Base-by-base conservation (phyloP, 257 asterid genomes). In the Salvia hispanica region DNA sequence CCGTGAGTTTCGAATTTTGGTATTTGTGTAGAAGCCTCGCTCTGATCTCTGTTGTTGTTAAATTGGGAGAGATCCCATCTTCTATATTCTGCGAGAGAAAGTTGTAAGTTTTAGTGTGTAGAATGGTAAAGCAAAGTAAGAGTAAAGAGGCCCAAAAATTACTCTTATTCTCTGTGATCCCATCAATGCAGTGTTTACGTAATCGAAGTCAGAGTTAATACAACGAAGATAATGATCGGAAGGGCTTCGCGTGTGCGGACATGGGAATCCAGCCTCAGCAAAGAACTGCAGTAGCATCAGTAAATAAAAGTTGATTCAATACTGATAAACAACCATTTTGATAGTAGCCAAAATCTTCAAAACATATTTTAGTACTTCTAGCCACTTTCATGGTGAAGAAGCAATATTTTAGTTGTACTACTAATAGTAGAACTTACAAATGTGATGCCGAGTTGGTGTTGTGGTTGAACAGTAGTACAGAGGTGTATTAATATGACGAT, bases 211-310 rank as follows among this genome's bases (percentile, higher is more conserved):
- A 0, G 97, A 82, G 70, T 92, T 92, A 9, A 84, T 79, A 55
- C 96, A 92, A 0, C 95, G 91, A 9, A 92, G 93, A 68, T 90
- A 92, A 70, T 92, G 98, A 63, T 92, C 98, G 9, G 96, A 86
- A 4, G 98, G 98, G 75, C 84, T 92, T 74, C 97, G 75, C 79
- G 74, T 86, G 5, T 76, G 73, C 7, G 98, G 97, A 75, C 98
- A 92, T 51, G 94, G 94, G 71, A 83, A 85, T 31, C 98, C 97
- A 13, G 95, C 88, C 4, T 90, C 97, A 40, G 84, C 89, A 79
- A 90, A 92, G 84, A 92, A 90, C 98, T 92, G 91, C 70, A 5
- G 9, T 5, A 39, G 9, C 8, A 6, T 6, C 5, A 36, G 7
- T 36, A 39, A 39, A 39, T 39, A 39, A 39, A 39, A 5, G 6